These are phyloP conservation scores for Colletotrichum caudatum DNA, from an alignment of 2,329 filamentous ascomycete genomes.

Conservation along the genomic window DNA sequence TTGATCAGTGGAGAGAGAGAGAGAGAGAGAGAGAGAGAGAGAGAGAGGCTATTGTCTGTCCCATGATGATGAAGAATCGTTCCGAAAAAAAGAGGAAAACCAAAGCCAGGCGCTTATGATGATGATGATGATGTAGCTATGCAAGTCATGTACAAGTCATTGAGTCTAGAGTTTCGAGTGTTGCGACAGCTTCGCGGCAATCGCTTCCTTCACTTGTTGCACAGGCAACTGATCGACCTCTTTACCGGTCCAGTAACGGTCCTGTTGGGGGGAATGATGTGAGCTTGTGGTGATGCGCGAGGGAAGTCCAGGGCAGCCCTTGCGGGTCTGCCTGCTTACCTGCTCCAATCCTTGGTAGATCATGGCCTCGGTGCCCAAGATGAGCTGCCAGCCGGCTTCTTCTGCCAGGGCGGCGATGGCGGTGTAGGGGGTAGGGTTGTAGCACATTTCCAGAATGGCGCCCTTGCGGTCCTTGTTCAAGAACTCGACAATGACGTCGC, in stretches of 20 bases:
- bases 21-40: too few species aligned
- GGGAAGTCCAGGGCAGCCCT: not conserved
- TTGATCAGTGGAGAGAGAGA: too few species aligned
- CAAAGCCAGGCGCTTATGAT: constrained; percentile 30
- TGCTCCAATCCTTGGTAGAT: constrained; percentile 84
- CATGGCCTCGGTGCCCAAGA: constrained; percentile 80
- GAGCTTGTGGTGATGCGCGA: constrained; percentile 14
- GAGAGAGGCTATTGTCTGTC: too few species aligned
- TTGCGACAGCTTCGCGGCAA: constrained; percentile 57
- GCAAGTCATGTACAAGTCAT: constrained; percentile 20
- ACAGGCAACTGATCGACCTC: constrained; percentile 70
- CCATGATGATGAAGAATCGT: constrained; percentile 4
- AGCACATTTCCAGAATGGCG: constrained; percentile 85
- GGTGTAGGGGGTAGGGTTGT: constrained; percentile 79
- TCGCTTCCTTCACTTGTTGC: constrained; percentile 66
- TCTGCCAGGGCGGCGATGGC: constrained; percentile 72
- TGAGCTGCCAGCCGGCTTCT: constrained; percentile 76
- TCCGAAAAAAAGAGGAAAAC: not conserved
- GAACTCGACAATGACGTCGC: constrained; percentile 66
- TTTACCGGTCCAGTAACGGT: constrained; percentile 73
- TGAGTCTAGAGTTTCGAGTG: constrained; percentile 47
- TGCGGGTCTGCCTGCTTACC: constrained; percentile 42
- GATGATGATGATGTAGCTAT: constrained; percentile 32
- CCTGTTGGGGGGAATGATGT: constrained; percentile 44
- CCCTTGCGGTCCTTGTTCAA: constrained; percentile 67